Evolutionary conservation across 2,329 filamentous ascomycete species (phyloP), one percentile per base, ranked within the genome.

Genomic region (Diaporthe humulicola): DNA sequence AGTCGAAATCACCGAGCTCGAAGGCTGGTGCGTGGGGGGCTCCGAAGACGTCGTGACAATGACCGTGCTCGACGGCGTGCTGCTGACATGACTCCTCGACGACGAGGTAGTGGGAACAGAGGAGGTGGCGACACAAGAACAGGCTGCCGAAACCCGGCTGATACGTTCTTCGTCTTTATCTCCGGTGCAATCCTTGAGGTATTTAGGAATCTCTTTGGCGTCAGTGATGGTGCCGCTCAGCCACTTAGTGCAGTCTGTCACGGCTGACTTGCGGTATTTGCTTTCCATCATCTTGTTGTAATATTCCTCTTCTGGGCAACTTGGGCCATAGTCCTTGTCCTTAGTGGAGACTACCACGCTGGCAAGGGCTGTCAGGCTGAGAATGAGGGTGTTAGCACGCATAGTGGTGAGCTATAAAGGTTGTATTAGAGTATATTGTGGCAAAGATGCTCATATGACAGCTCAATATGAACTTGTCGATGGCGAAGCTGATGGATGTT

Each of bases 271-370:
- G 30, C 64, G 64, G 28, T 67, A 52, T n/a, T 38, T 36, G 64
- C 64, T 67, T 67, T 52, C 64, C 64, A 67, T 67, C 64, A 67
- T 67, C 30, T 25, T 40, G 22, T 52, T 38, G n/a, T 67, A 67
- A 12, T 52, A 67, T 22, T 67, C 45, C 7, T 67, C 30, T 19
- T 28, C 30, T 4, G 33, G 15, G 50, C 64, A 67, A 14, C 22
- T 8, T 6, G 64, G 19, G 2, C 58, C 58, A 22, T 12, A 4
- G 17, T 15, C 58, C n/a, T 45, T 45, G 64, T 38, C 30, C n/a
- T 52, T 52, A 19, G 64, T 67, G 8, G 64, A 52, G 15, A 52
- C 10, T 0, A 33, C 64, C 33, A 67, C 30, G n/a, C 33, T 25
- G 8, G 45, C 22, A 19, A 67, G n/a, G 33, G 64, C 15, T 33